Base-by-base conservation (phyloP, 2,329 filamentous ascomycete species). In the Fusarium multiceps region DNA sequence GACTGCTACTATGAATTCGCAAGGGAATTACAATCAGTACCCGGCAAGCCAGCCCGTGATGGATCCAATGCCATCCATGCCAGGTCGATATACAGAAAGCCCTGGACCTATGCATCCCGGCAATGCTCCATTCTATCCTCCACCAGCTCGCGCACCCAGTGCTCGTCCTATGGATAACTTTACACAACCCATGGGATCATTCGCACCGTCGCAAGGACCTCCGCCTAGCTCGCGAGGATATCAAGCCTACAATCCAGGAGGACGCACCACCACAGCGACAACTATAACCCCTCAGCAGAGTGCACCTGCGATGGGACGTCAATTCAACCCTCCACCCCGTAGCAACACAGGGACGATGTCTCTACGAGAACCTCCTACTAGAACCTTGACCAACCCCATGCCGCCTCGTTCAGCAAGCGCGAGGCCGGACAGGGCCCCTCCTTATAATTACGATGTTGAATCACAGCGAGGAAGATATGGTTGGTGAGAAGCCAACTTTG, bases 381-480 rank as follows among this genome's bases (percentile, higher is more conserved):
- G 84, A 53, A 85, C 82, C 58, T 80, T 85, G 80, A 85, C 84
- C 23, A 82, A 80, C 6, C 82, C 82, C 6, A 71, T 80, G 56
- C 78, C 79, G 16, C 71, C 74, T 28, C 74, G 78, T 46, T 74
- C 72, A 41, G 70, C 65, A 45, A 64, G 54, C 32, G 63, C 67
- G 16, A 67, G 63, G 11, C 72, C 73, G 25, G 72, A 70, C 30
- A 70, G 75, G 41, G 71, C 68, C n/a, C 70, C 67, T 32, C 75
- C 75, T 4, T 61, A 66, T 12, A 79, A 76, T 41, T 81, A 82
- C 65, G 78, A 81, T 41, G 68, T 77, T 23, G 80, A 82, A 60
- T 74, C 77, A 18, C 80, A 82, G 55, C 69, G 71, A 59, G 69
- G 72, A 55, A 60, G 69, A 21, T 72, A 77, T 61, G 77, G 76